These are phyloP conservation scores for Rickenella mellea DNA, from an alignment of 768 basidiomycete species.

Conservation along the genomic window DNA sequence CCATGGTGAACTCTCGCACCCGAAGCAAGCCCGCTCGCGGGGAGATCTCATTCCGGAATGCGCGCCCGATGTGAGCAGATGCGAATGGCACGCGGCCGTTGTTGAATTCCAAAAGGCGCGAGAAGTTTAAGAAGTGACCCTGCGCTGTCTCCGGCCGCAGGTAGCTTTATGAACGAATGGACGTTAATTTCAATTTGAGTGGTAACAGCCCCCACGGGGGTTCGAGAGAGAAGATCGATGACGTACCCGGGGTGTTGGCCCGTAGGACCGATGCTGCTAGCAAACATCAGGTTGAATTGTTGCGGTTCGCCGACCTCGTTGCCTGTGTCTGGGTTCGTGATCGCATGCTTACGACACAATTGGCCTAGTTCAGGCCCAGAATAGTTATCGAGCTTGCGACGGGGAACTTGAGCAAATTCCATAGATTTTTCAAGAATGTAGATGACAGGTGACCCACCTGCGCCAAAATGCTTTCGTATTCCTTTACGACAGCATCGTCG, in stretches of 20 bases:
- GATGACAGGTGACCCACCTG: slow-evolving; percentile 44
- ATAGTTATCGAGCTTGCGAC: slow-evolving; percentile 80
- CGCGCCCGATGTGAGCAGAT: slow-evolving; percentile 91
- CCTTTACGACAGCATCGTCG: slow-evolving; percentile 58
- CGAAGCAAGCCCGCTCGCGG: slow-evolving; percentile 93
- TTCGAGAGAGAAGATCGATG: not conserved
- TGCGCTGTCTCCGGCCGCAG: slow-evolving; percentile 98
- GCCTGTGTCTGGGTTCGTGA: slow-evolving; percentile 84
- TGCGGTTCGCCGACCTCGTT: slow-evolving; percentile 91
- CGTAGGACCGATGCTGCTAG: slow-evolving; percentile 93
- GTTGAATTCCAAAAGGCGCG: slow-evolving; percentile 94
- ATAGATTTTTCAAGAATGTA: not conserved
- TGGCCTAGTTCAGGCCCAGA: slow-evolving; percentile 82
- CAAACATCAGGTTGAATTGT: slow-evolving; percentile 98
- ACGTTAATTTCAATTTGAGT: not conserved
- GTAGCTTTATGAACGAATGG: slow-evolving; percentile 39
- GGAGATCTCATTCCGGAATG: slow-evolving; percentile 97
- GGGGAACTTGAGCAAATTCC: slow-evolving; percentile 3
- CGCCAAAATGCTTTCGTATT: slow-evolving; percentile 81
- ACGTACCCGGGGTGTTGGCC: slow-evolving; percentile 90
- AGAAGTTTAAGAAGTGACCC: slow-evolving; percentile 98
- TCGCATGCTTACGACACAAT: slow-evolving; percentile 69
- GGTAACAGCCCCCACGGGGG: not conserved
- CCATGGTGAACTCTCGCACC: slow-evolving; percentile 99
- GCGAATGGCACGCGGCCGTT: slow-evolving; percentile 95